Evolutionary conservation across 495 filamentous ascomycete species (phyloP).

Genomic region (Aspergillus hancockii): DNA sequence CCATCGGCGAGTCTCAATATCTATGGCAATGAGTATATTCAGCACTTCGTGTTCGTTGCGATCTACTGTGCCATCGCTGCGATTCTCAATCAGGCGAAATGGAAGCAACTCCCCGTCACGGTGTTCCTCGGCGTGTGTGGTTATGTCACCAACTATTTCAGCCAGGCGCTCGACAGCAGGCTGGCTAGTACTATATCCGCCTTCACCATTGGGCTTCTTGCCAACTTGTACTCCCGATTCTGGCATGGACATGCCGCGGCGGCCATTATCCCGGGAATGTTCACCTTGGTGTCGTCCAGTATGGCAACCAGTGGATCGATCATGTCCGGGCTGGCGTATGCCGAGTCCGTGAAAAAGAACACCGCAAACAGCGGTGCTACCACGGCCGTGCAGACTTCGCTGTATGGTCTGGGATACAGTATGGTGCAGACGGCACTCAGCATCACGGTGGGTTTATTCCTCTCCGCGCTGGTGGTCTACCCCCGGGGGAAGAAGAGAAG

Average conservation of each 20-base stretch:
- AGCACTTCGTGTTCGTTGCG: slow-evolving; percentile 62
- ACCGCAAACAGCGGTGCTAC: slow-evolving; percentile 20
- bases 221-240: slow-evolving; percentile 79
- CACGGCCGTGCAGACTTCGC: slow-evolving; percentile 17
- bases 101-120: slow-evolving; percentile 81
- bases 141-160: slow-evolving; percentile 79
- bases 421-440: slow-evolving; percentile 90
- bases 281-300: slow-evolving; percentile 86
- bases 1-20: slow-evolving; percentile 34
- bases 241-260: slow-evolving; percentile 81
- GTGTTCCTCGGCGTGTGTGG: slow-evolving; percentile 73
- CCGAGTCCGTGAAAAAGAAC: slow-evolving; percentile 66
- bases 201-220: slow-evolving; percentile 76
- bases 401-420: slow-evolving; percentile 53
- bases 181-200: slow-evolving; percentile 82
- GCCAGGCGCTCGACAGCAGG: slow-evolving; percentile 64
- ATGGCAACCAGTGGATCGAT: slow-evolving; percentile 78
- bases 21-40: slow-evolving; percentile 36
- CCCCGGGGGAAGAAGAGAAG: slow-evolving; percentile 79
- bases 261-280: slow-evolving; percentile 87
- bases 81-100: slow-evolving; percentile 82
- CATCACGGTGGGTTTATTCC: slow-evolving; percentile 82
- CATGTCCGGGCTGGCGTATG: slow-evolving; percentile 73
- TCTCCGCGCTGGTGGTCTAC: slow-evolving; percentile 80
- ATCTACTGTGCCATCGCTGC: slow-evolving; percentile 76